Percentiles rank a stretch among this genome's conserved stretches.
These are phyloP conservation scores for Ogataea polymorpha DNA, from an alignment of 805 yeast species.

Conservation along the genomic window DNA sequence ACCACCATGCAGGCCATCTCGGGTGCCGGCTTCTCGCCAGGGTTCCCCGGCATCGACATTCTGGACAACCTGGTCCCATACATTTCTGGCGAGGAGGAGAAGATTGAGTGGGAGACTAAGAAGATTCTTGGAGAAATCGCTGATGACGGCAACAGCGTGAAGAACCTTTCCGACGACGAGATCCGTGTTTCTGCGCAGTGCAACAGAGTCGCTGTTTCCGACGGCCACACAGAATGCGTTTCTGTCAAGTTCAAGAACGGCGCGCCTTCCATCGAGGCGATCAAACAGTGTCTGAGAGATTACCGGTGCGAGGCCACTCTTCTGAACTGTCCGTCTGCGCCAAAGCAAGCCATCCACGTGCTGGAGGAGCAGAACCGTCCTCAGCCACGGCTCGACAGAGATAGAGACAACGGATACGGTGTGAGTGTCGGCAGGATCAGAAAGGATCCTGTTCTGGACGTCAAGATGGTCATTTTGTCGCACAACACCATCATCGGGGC, in stretches of 20 bases:
- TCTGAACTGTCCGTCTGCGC: constrained; percentile 88
- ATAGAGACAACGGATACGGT: constrained; percentile 90
- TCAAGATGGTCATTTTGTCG: constrained; percentile 94
- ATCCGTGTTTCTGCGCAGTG: constrained; percentile 92
- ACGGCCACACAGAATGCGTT: constrained; percentile 97
- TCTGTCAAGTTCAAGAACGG: constrained; percentile 76
- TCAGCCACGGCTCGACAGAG: constrained; percentile 95
- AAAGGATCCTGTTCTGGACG: constrained; percentile 88
- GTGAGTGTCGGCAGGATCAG: constrained; percentile 94
- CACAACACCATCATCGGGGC: constrained; percentile 98
- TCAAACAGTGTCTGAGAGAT: constrained; percentile 64
- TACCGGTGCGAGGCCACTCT: constrained; percentile 81
- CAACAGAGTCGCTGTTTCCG: constrained; percentile 94
- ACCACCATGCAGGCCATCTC: constrained; percentile 97
- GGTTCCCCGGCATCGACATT: constrained; percentile 92
- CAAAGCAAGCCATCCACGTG: constrained; percentile 86
- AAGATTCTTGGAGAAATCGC: constrained; percentile 78
- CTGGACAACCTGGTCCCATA: constrained; percentile 93
- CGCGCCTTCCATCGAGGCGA: constrained; percentile 81
- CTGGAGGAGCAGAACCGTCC: constrained; percentile 92
- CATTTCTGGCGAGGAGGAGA: constrained; percentile 96
- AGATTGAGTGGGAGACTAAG: constrained; percentile 97
- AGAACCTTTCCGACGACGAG: constrained; percentile 60
- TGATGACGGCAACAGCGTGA: constrained; percentile 50
- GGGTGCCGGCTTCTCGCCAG: constrained; percentile 98